Conservation (phyloP, 768 basidiomycete genomes). For the Kwoniella mangroviensis region DNA sequence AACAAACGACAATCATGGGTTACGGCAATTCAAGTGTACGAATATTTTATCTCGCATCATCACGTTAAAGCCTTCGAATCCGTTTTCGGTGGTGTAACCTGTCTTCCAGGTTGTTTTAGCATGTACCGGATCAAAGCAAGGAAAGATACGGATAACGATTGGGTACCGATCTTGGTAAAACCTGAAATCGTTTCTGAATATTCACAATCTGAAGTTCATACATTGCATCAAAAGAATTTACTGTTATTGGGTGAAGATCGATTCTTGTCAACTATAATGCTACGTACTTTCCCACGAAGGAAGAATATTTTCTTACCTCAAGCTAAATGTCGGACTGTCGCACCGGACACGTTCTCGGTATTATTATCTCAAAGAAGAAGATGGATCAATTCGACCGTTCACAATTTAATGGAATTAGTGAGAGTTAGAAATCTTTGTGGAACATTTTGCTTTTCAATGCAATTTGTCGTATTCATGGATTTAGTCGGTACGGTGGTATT, state of each 20-base stretch:
- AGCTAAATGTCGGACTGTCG: slow-evolving; percentile 90
- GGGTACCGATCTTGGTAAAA: slow-evolving; percentile 95
- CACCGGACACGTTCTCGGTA: slow-evolving; percentile 90
- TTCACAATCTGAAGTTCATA: slow-evolving; percentile 89
- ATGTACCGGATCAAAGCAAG: slow-evolving; percentile 98
- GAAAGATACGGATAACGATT: slow-evolving; percentile 84
- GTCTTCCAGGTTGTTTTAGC: slow-evolving; percentile 98
- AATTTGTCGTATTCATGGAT: slow-evolving; percentile 98
- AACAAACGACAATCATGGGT: slow-evolving; percentile 99
- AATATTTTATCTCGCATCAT: slow-evolving; percentile 98
- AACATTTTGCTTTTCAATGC: slow-evolving; percentile 99
- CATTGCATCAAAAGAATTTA: slow-evolving; percentile 96
- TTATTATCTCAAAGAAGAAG: slow-evolving; percentile 94
- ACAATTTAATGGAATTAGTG: slow-evolving; percentile 98
- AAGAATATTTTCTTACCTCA: slow-evolving; percentile 99
- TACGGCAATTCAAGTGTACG: slow-evolving; percentile 87
- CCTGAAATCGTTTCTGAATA: slow-evolving; percentile 98
- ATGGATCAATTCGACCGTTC: slow-evolving; percentile 99
- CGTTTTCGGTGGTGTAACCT: slow-evolving; percentile 98
- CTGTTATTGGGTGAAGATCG: slow-evolving; percentile 97
- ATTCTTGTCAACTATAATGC: slow-evolving; percentile 92
- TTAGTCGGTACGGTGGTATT: slow-evolving; percentile 67
- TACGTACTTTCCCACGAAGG: slow-evolving; percentile 95
- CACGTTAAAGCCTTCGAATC: slow-evolving; percentile 98
- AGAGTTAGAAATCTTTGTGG: slow-evolving; percentile 96